Evolutionary conservation across 176 grass and related monocot genomes (phyloP), one percentile per base, ranked within the genome.

Genomic region (Hyparrhenia diplandra): DNA sequence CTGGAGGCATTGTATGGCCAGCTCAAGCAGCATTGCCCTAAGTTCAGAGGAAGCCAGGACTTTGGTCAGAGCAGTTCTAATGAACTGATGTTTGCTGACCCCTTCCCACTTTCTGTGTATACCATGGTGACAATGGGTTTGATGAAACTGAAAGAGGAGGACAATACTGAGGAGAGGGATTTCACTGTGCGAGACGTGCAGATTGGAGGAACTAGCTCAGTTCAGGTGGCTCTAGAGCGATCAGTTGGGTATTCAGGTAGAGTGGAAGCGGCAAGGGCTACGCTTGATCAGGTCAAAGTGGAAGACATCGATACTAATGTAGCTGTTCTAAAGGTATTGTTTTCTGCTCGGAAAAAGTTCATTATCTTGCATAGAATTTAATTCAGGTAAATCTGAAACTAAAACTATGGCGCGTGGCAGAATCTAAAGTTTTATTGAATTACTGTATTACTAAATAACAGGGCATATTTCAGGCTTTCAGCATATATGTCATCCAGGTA

Each of bases 251-350:
- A 97, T 80, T 92, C 94, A 1, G 85, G 80, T 18, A 85, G 83
- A 66, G 89, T 78, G 43, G 91, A 92, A 78, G 94, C 89, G 0
- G 94, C 94, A 5, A 76, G 89, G 0, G 91, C 89, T 49, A 94
- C 94, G 0, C 87, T 97, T 34, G 83, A 92, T 88, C 94, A 97
- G 47, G 80, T 97, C 69, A 97, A 83, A 81, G 68, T 97, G 70
- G 91, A 90, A 84, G 94, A 97, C 34, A 94, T 94, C 30, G 85
- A 94, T 77, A 97, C 94, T 13, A 97, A 97, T 78, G 85, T 97
- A 52, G 83, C 94, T 80, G 94, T 94, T 1, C 37, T 97, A 8
- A 92, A 87, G 92, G 94, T 94, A 88, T 4, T 49, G 2, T 41
- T n/a, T 5, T 39, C 28, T 16, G 20, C 65, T 46, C 42, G 0